Base-by-base conservation (phyloP, 768 basidiomycete genomes). In the Termitomyces heimii region DNA sequence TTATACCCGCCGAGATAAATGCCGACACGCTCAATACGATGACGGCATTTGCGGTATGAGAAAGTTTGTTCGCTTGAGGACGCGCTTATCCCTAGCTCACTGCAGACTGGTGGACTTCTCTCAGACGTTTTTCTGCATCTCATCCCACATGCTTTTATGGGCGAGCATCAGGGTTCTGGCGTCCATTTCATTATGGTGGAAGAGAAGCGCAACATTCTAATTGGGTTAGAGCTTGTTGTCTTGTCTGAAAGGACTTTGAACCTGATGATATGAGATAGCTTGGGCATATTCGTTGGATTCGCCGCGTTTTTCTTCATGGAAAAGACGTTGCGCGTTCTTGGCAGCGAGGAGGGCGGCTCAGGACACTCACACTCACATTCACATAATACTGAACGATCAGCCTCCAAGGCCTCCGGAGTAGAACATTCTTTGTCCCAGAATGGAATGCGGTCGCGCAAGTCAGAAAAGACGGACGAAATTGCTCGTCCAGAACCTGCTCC, bases 81-180 rank as follows among this genome's bases (percentile, higher is more conserved):
- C 47, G 60, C 26, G 59, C 49, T 57, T 45, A 58, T 61, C 40
- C 14, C 39, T 32, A 58, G 51, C 29, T 58, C 4, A 32, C 10
- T 43, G 22, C 63, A 92, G 82, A 94, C 92, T 10, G 94, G 94
- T 32, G 94, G 94, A 29, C 80, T 97, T 28, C 82, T 97, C 39
- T 94, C 93, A 5, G 94, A 97, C 69, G 92, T 95, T 42, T 94
- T 94, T 71, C 74, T 97, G 50, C 93, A 96, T 68, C 82, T 96
- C 35, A 84, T 96, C 54, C 94, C 94, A 22, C 94, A 95, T 68
- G 82, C 89, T 9, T 96, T 96, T 71, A 88, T 94, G 78, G 94
- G 94, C 32, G 94, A 94, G 66, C 82, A 86, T 66, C 84, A 87
- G 63, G 86, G 82, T 56, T 73, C 77, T 40, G 83, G 85, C 29